Evolutionary conservation across 2,329 filamentous ascomycete genomes (phyloP), one percentile per base, ranked within the genome.

Genomic region (Coleophoma eucalyptorum): DNA sequence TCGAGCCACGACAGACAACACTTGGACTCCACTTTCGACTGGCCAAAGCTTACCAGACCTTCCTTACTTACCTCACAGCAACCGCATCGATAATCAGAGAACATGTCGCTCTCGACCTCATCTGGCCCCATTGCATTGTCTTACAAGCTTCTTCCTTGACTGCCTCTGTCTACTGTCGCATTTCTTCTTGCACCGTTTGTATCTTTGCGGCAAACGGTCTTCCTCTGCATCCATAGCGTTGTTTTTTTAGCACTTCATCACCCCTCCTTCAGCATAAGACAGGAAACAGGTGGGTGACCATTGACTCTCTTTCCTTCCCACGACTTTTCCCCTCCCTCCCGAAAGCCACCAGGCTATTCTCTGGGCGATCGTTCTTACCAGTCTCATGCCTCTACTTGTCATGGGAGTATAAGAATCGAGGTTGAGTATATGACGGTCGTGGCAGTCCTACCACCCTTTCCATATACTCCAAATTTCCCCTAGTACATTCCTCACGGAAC

Each of bases 281-380:
- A 26, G 26, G 21, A 32, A 49, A 46, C 46, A 58, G 54, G 57
- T 58, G 50, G 55, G 57, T 60, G 56, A 55, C 54, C 48, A 50
- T 26, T 26, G 26, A 26, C 26, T 26, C 26, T 26, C 26, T 26
- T 26, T 26, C 10, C 26, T 8, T 26, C 6, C 26, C 3, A 26
- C 3, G 10, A 3, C 26, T 26, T n/a, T n/a, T 26, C 26, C 26
- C 26, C 26, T 26, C 26, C 5, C 26, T 26, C 5, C 2, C 26
- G 10, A 8, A 26, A 5, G 26, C 26, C 26, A 8, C 10, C 26
- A 26, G 26, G 26, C 26, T 26, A 8, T 5, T 26, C 26, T 26
- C 3, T 26, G 26, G n/a, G 26, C 26, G 26, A 26, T 26, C 26
- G 2, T 26, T 26, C 2, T 26, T 8, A 26, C 10, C 26, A 26